Conservation (phyloP, 345 rosid species). For the Sonneratia alba region DNA sequence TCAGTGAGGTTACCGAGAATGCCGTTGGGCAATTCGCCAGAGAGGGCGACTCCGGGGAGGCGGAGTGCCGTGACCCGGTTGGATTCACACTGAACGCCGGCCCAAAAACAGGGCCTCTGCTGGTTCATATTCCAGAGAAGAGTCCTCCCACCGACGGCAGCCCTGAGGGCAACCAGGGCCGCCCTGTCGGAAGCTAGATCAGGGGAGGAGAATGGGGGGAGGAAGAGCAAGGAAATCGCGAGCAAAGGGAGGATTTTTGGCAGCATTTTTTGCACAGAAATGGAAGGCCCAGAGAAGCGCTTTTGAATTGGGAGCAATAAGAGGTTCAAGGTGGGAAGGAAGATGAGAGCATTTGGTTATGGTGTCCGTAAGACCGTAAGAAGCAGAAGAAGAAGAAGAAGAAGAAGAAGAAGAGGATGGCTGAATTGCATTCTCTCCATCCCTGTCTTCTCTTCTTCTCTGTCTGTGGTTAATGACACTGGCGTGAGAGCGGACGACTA, state of each 20-base stretch:
- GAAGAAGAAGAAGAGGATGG: neutral
- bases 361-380: slow-evolving; percentile 1
- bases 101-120: slow-evolving; percentile 32
- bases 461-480: neutral
- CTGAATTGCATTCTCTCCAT: slow-evolving; percentile 2
- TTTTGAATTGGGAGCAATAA: neutral
- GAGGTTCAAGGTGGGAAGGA: neutral
- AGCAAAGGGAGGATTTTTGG: neutral
- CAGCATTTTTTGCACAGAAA: neutral
- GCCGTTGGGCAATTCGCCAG: slow-evolving; percentile 28
- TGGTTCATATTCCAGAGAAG: slow-evolving; percentile 28
- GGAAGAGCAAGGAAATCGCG: slow-evolving; percentile 1
- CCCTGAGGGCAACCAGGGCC: slow-evolving; percentile 33
- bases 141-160: slow-evolving; percentile 38
- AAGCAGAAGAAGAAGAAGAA: neutral
- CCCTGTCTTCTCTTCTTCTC: neutral
- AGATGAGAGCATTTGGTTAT: neutral
- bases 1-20: slow-evolving; percentile 29
- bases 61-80: slow-evolving; percentile 27
- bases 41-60: slow-evolving; percentile 32
- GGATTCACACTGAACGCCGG: slow-evolving; percentile 25
- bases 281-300: no score
- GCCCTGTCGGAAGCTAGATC: slow-evolving; percentile 35
- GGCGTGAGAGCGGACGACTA: neutral
- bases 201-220: slow-evolving; percentile 12